phyloP scores from a whole-genome alignment of 345 rosid genomes.

The Erysimum cheiranthoides region DNA sequence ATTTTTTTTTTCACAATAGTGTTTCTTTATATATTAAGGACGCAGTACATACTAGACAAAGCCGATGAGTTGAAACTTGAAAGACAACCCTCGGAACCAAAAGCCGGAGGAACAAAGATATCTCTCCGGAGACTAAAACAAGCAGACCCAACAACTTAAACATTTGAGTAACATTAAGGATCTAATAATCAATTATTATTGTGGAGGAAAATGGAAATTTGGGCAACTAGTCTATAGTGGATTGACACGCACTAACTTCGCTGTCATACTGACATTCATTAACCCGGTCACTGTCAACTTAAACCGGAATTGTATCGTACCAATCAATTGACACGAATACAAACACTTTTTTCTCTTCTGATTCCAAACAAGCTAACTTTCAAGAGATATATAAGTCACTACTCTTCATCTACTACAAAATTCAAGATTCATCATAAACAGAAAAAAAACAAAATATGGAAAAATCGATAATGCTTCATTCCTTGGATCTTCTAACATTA shows the following conservation, averaged over 20 bases:
- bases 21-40: too few species aligned
- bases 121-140: too few species aligned
- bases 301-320: background rate
- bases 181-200: background rate
- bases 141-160: too few species aligned
- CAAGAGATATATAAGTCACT: too few species aligned
- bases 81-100: too few species aligned
- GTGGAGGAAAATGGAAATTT: background rate
- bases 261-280: background rate
- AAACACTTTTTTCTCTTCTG: background rate
- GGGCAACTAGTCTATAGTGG: background rate
- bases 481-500: conserved; percentile 16
- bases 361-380: background rate
- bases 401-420: background rate
- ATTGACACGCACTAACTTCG: background rate
- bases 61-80: too few species aligned
- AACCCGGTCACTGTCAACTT: background rate
- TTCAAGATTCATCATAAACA: conserved; percentile 1
- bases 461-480: conserved; percentile 11
- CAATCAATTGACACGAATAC: background rate
- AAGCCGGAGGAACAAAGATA: too few species aligned
- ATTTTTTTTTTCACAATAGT: too few species aligned
- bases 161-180: too few species aligned
- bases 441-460: background rate
- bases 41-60: too few species aligned